phyloP scores from a whole-genome alignment of 2,329 filamentous ascomycete genomes.

The Exophiala spinifera region DNA sequence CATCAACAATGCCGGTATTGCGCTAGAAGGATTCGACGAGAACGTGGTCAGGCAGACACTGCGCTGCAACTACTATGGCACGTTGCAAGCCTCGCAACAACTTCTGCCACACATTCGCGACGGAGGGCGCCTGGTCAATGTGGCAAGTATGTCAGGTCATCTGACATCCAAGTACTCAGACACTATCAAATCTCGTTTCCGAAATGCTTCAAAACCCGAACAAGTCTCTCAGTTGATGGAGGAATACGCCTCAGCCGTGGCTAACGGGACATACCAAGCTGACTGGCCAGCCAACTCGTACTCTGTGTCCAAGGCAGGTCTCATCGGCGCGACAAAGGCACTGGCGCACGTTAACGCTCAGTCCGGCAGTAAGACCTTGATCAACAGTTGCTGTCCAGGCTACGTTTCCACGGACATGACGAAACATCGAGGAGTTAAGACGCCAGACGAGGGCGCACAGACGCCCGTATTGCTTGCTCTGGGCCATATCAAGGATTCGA shows the following conservation, averaged over 20 bases:
- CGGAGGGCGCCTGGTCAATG: constrained; percentile 49
- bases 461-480: constrained; percentile 46
- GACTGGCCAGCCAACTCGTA: constrained; percentile 53
- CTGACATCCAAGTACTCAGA: constrained; percentile 47
- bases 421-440: constrained; percentile 39
- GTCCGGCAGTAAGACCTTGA: constrained; percentile 35
- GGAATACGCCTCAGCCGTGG: constrained; percentile 47
- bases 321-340: constrained; percentile 42
- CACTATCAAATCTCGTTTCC: constrained; percentile 44
- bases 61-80: constrained; percentile 53
- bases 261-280: constrained; percentile 42
- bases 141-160: constrained; percentile 46
- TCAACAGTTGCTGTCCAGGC: constrained; percentile 45
- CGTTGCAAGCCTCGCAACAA: constrained; percentile 44
- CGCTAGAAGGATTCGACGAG: constrained; percentile 46
- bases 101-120: constrained; percentile 48
- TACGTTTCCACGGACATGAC: constrained; percentile 50
- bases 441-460: constrained; percentile 44
- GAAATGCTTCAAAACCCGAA: constrained; percentile 37
- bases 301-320: constrained; percentile 46
- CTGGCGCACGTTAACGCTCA: constrained; percentile 36
- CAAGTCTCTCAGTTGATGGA: constrained; percentile 51
- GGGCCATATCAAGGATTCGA: constrained; percentile 36
- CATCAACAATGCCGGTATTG: constrained; percentile 55
- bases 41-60: constrained; percentile 50